These are phyloP conservation scores for Acanthamoeba polyphaga DNA, from an alignment of 208 protist genomes.

Conservation along the genomic window DNA sequence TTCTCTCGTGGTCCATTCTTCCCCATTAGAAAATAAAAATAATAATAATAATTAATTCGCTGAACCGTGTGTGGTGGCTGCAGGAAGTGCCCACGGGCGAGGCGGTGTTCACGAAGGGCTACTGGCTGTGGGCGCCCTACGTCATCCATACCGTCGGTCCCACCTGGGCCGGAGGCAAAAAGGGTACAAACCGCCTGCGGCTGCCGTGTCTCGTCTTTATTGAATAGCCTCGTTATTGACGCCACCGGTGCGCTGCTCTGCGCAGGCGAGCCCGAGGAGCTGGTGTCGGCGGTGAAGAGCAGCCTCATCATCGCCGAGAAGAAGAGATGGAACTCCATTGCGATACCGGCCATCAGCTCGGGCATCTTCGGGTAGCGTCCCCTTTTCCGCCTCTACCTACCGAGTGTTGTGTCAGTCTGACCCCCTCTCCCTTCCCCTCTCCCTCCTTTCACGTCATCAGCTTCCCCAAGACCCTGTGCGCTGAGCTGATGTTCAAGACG, in stretches of 20 bases:
- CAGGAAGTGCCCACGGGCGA: slow-evolving; percentile 66
- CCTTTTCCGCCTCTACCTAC: background rate
- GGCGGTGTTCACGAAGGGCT: slow-evolving; percentile 43
- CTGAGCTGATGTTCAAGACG: slow-evolving; percentile 69
- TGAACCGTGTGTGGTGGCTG: background rate
- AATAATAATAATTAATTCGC: background rate
- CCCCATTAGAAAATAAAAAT: too few relatives aligned
- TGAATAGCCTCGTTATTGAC: background rate
- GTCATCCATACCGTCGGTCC: slow-evolving; percentile 60
- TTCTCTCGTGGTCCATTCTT: background rate
- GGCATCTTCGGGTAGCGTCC: slow-evolving; percentile 47
- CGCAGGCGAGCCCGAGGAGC: background rate
- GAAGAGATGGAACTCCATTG: slow-evolving; percentile 41
- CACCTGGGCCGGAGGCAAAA: slow-evolving; percentile 60
- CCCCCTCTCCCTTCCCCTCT: background rate
- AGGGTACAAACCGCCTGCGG: background rate
- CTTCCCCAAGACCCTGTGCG: slow-evolving; percentile 45
- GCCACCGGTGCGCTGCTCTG: background rate
- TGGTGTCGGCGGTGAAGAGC: slow-evolving; percentile 52
- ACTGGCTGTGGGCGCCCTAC: slow-evolving; percentile 37
- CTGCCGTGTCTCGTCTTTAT: background rate
- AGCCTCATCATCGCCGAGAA: slow-evolving; percentile 57
- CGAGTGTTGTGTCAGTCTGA: background rate
- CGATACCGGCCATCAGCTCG: slow-evolving; percentile 49
- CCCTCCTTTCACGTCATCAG: background rate